Conservation (phyloP, 192 early-diverging fungal species). For the Rhizophagus clarus region DNA sequence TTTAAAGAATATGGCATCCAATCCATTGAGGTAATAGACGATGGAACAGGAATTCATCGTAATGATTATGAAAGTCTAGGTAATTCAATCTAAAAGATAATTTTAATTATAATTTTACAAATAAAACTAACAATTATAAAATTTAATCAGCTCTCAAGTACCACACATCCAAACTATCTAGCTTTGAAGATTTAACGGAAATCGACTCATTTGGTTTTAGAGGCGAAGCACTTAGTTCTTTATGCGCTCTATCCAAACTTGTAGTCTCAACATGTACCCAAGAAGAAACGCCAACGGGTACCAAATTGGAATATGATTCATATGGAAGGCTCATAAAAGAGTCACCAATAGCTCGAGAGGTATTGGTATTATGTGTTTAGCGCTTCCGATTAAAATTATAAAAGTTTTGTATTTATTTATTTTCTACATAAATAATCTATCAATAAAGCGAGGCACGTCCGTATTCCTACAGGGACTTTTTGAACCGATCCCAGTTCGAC, state of each 20-base stretch:
- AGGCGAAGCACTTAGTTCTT: conserved; percentile 90
- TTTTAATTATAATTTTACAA: conserved; percentile 8
- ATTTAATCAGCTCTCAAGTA: conserved; percentile 71
- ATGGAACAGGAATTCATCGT: conserved; percentile 79
- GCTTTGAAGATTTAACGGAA: conserved; percentile 76
- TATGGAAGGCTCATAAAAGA: conserved; percentile 58
- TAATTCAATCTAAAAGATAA: conserved; percentile 18
- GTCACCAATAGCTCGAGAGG: conserved; percentile 56
- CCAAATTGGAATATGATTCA: conserved; percentile 68
- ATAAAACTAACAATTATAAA: neutral
- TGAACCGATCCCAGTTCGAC: conserved; percentile 82
- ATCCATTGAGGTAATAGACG: conserved; percentile 78
- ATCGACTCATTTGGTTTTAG: conserved; percentile 91
- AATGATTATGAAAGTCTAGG: conserved; percentile 70
- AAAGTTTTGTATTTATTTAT: too few relatives aligned
- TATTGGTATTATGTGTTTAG: conserved; percentile 17
- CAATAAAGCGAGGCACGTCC: conserved; percentile 68
- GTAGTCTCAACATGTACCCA: conserved; percentile 71
- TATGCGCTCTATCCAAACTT: conserved; percentile 76
- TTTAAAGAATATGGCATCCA: conserved; percentile 81
- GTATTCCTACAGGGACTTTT: conserved; percentile 78
- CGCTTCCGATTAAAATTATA: too few relatives aligned
- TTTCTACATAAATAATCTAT: neutral
- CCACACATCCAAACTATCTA: conserved; percentile 82
- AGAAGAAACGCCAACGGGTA: conserved; percentile 56